Evolutionary conservation across 805 yeast species (phyloP), one percentile per base, ranked within the genome.

Genomic region (Starmerella tilneyi): DNA sequence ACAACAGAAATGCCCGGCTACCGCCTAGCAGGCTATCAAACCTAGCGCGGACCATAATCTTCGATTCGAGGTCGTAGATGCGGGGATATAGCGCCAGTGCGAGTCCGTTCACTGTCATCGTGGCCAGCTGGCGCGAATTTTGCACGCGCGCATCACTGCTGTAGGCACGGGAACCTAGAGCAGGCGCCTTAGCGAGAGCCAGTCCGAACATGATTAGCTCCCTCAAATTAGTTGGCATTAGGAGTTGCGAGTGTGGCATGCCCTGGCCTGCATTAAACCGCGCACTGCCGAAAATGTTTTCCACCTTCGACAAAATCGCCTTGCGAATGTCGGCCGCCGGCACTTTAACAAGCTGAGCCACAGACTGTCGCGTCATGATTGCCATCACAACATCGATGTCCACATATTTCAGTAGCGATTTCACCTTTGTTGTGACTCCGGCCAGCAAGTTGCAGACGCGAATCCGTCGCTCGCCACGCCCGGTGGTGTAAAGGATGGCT

Each of bases 401-500:
- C 9, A 81, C 79, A 61, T 80, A 84, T 44, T 78, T 75, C 64
- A 84, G 84, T 6, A 85, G 79, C 45, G 81, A 86, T 40, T 73
- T 73, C 33, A 81, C 65, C 44, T 84, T 72, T 49, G 79, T 81
- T 2, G 92, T 76, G 13, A 84, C 88, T 0, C 94, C 83, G 38
- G 84, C 75, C n/a, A 81, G 80, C 46, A 78, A 67, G 58, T 92
- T 92, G 40, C 83, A 73, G n/a, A 86, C 86, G 50, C 98, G 73
- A 13, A 92, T 89, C 55, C 84, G 80, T 53, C 96, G 69, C 8
- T 70, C 64, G 19, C 98, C 98, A 39, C 71, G 70, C 15, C 22
- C 26, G 2, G 70, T 58, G 38, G 85, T 82, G 60, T 86, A 89
- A 45, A 92, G 66, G 22, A 92, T 54, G 0, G 97, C 96, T 1